Evolutionary conservation across 2,329 filamentous ascomycete species (phyloP).

Genomic region (Microascus cirrosus): DNA sequence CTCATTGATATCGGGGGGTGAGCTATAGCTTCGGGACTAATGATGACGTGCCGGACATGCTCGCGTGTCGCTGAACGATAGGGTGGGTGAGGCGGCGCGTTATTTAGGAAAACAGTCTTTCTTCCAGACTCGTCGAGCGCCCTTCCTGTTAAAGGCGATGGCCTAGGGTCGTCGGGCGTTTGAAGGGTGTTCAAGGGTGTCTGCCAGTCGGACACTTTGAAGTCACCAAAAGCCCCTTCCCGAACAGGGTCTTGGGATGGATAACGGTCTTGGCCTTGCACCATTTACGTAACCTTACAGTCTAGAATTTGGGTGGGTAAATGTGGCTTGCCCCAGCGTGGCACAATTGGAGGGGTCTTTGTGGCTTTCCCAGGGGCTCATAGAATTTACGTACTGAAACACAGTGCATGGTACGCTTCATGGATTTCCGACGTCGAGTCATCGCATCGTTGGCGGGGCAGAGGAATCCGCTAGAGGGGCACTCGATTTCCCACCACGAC

Average conservation of each 20-base stretch:
- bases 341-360: not conserved
- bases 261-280: not conserved
- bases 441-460: not conserved
- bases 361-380: not conserved
- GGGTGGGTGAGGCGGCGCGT: not conserved
- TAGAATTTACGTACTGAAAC: not conserved
- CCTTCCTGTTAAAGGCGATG: not conserved
- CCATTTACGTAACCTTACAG: not conserved
- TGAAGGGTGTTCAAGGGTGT: not conserved
- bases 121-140: not conserved
- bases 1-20: slow-evolving; percentile 5
- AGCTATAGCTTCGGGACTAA: slow-evolving; percentile 1
- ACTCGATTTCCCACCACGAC: not conserved
- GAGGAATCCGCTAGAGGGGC: not conserved
- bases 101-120: not conserved
- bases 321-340: not conserved
- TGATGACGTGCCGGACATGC: not conserved
- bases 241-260: not conserved
- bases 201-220: not conserved
- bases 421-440: slow-evolving; percentile 1
- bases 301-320: not conserved
- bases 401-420: not conserved
- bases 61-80: not conserved
- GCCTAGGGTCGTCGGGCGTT: not conserved
- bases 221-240: not conserved